These are phyloP conservation scores for Ramularia endophylla DNA, from an alignment of 2,329 filamentous ascomycete genomes.

Conservation along the genomic window DNA sequence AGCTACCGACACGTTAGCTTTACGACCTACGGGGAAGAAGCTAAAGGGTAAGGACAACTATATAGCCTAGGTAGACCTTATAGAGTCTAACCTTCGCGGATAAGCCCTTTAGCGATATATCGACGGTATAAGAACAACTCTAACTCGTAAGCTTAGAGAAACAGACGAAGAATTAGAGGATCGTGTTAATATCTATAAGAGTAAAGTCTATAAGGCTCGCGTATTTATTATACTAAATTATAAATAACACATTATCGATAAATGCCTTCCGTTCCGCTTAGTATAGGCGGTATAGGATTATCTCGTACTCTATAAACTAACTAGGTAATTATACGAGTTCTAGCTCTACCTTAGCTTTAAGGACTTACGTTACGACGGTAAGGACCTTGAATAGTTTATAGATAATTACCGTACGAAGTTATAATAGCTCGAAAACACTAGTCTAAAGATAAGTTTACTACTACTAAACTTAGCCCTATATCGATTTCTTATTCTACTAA, in stretches of 20 bases:
- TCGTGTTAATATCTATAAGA: not conserved
- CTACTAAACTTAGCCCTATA: too few relatives aligned
- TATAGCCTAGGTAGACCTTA: not conserved
- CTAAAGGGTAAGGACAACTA: conserved; percentile 1
- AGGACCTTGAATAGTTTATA: not conserved
- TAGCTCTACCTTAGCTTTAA: not conserved
- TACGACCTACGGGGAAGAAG: not conserved
- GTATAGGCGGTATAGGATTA: not conserved
- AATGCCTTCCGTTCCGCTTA: too few relatives aligned
- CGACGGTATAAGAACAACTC: not conserved
- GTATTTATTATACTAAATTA: not conserved
- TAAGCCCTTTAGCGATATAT: not conserved
- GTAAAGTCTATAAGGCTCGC: not conserved
- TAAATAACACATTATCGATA: too few relatives aligned
- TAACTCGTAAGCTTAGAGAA: not conserved
- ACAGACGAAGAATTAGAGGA: not conserved
- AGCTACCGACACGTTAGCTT: too few relatives aligned
- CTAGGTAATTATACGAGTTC: not conserved
- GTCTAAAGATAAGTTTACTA: too few relatives aligned
- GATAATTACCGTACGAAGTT: not conserved
- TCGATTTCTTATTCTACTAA: too few relatives aligned
- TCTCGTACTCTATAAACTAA: not conserved
- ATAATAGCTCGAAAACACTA: too few relatives aligned
- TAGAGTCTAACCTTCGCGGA: not conserved
- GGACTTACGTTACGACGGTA: not conserved